Evolutionary conservation across 2,329 filamentous ascomycete genomes (phyloP), one percentile per base, ranked within the genome.

Genomic region (Septoria petroselini): DNA sequence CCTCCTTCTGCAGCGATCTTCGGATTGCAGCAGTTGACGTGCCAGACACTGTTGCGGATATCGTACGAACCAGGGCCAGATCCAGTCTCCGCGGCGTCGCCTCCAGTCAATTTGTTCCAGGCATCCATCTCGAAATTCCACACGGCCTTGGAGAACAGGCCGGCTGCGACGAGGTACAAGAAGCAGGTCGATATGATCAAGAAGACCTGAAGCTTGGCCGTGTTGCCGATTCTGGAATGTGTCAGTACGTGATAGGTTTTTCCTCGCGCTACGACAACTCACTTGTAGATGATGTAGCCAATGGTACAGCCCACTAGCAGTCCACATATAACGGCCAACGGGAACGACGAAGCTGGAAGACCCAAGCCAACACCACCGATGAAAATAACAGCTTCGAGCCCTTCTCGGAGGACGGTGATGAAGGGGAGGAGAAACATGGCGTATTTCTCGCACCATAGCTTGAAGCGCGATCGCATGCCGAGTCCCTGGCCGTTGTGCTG

Each of bases 381-480:
- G 68, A 94, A 95, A 18, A 95, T 80, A 29, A 95, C 84, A 0
- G 86, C 88, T 67, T 95, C 90, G 23, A 95, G 79, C 2, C 89
- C 90, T 68, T 95, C 89, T 29, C 90, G 77, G 11, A 95, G 72
- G n/a, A 93, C 85, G 0, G 89, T 95, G 65, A 95, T 77, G 69
- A 95, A 94, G 1, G 90, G 90, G 47, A 95, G 73, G 38, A 88
- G 70, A 67, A 94, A 93, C 85, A 95, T 88, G 63, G 84, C 82
- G 65, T 95, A 93, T 68, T 86, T 89, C 68, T 91, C 84, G 15
- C 76, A 70, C 71, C 80, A 86, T 48, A 73, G 70, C 69, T 85
- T 85, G 55, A 90, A 69, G 3, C 71, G 71, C 3, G 66, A 70
- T 12, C 67, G 68, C 2, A 67, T 62, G 8, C 68, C 68, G 9